Base-by-base conservation (phyloP, 306 rosid genomes). In the Fragaria nilgerrensis region DNA sequence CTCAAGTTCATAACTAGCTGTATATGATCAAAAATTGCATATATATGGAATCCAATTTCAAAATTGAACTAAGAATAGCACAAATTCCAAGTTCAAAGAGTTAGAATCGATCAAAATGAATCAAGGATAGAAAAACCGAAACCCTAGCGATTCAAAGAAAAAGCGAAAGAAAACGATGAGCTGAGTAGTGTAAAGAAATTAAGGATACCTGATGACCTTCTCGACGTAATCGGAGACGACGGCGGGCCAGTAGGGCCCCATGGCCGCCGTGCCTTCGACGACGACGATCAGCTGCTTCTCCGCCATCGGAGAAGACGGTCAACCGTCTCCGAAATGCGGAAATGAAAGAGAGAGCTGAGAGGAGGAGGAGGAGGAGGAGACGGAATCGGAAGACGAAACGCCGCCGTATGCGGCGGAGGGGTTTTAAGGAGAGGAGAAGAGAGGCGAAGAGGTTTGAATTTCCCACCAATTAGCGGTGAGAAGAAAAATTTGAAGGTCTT, bases 211-310 rank as follows among this genome's bases (percentile, higher is more conserved):
- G 76, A 89, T 81, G 70, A 93, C 81, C 87, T 93, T 93, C 8
- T 91, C 95, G 17, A 93, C 84, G 84, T 93, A 93, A 82, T 93
- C 98, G 58, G 77, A 70, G 45, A 77, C 77, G 73, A 89, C n/a
- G 50, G 87, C 77, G 19, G 75, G 73, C 98, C 97, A 93, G 77
- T 82, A 89, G 34, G 93, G 95, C 0, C 98, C 97, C 92, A 93
- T 85, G 32, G 95, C 97, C 5, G 93, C 97, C 39, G 97, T 93
- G 68, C 89, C 87, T 83, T 93, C 98, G 10, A 91, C 98, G 41
- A 53, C 95, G 8, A 93, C 82, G 82, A 89, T 89, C 80, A 93
- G 81, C 85, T 88, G 97, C 89, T 85, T 93, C 80, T 89, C 98
- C 32, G 86, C 92, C 98, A 93, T 93, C 29, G 61, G 61, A 23